Evolutionary conservation across 2,329 filamentous ascomycete species (phyloP), one percentile per base, ranked within the genome.

Genomic region (Erysiphe neolycopersici): DNA sequence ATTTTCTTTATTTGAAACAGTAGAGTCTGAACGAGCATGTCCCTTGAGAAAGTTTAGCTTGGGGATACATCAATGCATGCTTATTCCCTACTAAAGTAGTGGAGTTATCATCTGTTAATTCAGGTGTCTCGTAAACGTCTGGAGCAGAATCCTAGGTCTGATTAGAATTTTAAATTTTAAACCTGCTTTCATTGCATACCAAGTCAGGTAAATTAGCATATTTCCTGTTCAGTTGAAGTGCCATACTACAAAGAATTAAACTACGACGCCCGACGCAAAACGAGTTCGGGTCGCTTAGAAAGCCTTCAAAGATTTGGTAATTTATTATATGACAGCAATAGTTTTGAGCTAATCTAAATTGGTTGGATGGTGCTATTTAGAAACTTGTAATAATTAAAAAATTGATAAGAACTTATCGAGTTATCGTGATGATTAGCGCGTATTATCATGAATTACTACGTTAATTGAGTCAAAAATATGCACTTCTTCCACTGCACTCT

Each of bases 81-180:
- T 22, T 13, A 16, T 4, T 37, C 59, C 71, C 60, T 64, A 87
- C 81, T 45, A 76, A 80, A 45, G 84, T 64, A 41, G 84, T 93
- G 18, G 84, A 92, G 49, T 74, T 79, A 60, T 92, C 85, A 56
- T 93, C 83, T 45, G 79, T 87, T 51, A 94, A 65, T 45, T 92
- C 85, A 50, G 87, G 85, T 14, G 89, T 95, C 62, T 95, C 87
- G 65, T 94, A 95, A 54, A 93, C 82, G 56, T 95, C 89, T 51
- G 85, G 85, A 26, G 85, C 84, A 44, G 78, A 79, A 62, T 94
- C 85, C 80, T 91, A 51, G 14, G 8, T 18, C n/a, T 14, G n/a
- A 12, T 43, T 43, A 43, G n/a, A 16, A 30, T 17, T 10, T 13
- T 38, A 44, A 29, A 43, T 36, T 35, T 13, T 13, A 18, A 3